Percentiles rank a stretch among this genome's conserved stretches.
phyloP scores from a whole-genome alignment of 1,284 basidiomycete genomes.

The Irpex lacteus region DNA sequence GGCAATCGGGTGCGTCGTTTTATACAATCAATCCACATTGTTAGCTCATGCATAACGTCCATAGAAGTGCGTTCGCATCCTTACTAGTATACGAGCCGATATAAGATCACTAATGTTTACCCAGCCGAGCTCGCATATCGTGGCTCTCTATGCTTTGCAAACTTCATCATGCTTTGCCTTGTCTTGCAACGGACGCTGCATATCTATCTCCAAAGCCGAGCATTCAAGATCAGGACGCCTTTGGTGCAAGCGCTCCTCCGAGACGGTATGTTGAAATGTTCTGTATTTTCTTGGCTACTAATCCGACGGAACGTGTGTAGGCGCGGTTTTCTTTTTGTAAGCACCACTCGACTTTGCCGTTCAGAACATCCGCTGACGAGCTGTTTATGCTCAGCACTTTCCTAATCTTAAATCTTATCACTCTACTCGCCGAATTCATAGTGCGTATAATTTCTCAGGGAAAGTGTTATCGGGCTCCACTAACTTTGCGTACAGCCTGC shows the following conservation, averaged over 20 bases:
- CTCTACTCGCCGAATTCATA: background rate
- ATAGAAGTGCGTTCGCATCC: background rate
- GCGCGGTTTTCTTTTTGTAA: background rate
- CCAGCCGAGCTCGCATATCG: background rate
- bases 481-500: background rate
- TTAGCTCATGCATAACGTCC: background rate
- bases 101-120: background rate
- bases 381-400: background rate
- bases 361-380: background rate
- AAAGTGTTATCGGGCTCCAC: background rate
- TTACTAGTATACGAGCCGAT: background rate
- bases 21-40: too few species aligned
- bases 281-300: background rate
- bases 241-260: background rate
- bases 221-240: background rate
- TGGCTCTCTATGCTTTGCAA: background rate
- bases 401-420: background rate
- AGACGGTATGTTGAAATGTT: background rate
- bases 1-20: background rate
- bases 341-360: background rate
- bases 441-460: background rate
- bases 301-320: background rate
- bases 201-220: background rate
- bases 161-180: background rate
- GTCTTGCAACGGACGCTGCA: background rate